Evolutionary conservation across 495 filamentous ascomycete species (phyloP), one percentile per base, ranked within the genome.

Genomic region (Penicillium arizonense): DNA sequence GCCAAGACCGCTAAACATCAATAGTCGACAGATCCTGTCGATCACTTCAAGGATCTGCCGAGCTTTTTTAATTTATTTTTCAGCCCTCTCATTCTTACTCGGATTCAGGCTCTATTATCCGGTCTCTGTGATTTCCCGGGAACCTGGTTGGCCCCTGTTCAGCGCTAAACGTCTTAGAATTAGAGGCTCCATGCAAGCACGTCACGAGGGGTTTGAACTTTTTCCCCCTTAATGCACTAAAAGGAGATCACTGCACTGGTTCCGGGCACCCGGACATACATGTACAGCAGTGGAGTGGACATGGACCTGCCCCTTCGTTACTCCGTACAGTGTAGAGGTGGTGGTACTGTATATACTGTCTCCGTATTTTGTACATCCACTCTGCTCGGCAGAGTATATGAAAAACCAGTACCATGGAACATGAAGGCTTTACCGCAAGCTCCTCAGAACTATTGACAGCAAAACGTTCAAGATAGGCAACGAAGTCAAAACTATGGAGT

Each of bases 21-120:
- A 75, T 75, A 75, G 72, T 75, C 61, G 54, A 69, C 70, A 63
- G 72, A 75, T 75, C 72, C 60, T 52, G 71, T 70, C 70, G 72
- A 75, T 75, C 72, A 58, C 41, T 59, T 53, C 64, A 53, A 55
- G 68, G 65, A 72, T 69, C 65, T 63, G 57, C 65, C 59, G 57
- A 57, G 57, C 56, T 57, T 63, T 64, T 58, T 65, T 58, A 45
- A 54, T 54, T 36, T 32, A 44, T 54, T 63, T 37, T 28, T 41
- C 23, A 37, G 11, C 13, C 10, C 30, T 24, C 36, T 44, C 52
- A 18, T 18, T 41, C 32, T 54, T 14, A 26, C 47, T 40, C n/a
- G 32, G 39, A 20, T 21, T 48, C 3, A 33, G 43, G 12, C 30
- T 32, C 52, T 30, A 49, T 40, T 47, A 38, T 49, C 32, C 45